Evolutionary conservation across 2,329 filamentous ascomycete species (phyloP), one percentile per base, ranked within the genome.

Genomic region (Fonsecaea multimorphosa): DNA sequence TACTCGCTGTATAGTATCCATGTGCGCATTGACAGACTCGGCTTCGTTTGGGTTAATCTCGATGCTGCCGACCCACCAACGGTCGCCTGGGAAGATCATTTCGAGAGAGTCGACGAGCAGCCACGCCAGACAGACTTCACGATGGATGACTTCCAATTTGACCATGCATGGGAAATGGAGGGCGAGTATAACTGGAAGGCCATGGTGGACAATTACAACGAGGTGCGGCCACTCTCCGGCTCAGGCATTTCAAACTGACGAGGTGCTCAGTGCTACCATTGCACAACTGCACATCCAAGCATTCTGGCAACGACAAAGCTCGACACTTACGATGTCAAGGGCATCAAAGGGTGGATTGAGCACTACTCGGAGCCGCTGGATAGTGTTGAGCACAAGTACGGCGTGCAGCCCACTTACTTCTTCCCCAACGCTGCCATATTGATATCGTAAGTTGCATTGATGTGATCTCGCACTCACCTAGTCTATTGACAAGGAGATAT

Each of bases 151-250:
- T 89, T 86, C 73, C 72, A 76, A 16, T 87, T 86, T 68, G 85
- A 87, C 69, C 84, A 87, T 72, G 75, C 76, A 34, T 87, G 84
- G 83, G 81, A 85, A 69, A 83, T 86, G 81, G 81, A 85, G 56
- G 82, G 82, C 0, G 79, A 82, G 34, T 85, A 83, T 73, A 87
- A 87, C 77, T 87, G 85, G 85, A 87, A 87, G 77, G 82, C 84
- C 27, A 74, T 86, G 34, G 82, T 83, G 14, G 86, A 89, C 73
- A 88, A 89, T 77, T 89, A 87, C 79, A 89, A 89, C 73, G 86
- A 76, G 69, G 59, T 61, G 29, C 24, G 3, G 19, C 3, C 32
- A n/a, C 4, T 1, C 3, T n/a, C 49, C 12, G 9, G 2, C 3
- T 29, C 2, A 34, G 44, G 14, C 19, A 8, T 3, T 12, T 8